Base-by-base conservation (phyloP, 371 early-diverging fungal genomes). In the Apophysomyces trapeziformis region DNA sequence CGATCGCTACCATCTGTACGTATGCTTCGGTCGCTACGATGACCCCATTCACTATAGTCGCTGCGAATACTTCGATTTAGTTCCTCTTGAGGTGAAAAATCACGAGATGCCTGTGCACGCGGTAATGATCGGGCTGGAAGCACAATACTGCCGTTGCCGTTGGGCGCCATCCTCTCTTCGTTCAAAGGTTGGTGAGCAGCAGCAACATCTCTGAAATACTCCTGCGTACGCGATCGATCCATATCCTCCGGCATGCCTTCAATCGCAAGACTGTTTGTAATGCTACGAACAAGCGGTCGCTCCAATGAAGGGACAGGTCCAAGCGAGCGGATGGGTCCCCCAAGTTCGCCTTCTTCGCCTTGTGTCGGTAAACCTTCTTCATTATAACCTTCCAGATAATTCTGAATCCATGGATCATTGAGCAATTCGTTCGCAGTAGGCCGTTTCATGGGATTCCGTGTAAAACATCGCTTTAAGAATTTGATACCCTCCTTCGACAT, bases 391-490 rank as follows among this genome's bases (percentile, higher is more conserved):
- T 83, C 73, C n/a, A 80, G 61, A 41, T 83, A 80, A 6, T 62
- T 70, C 21, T 64, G 67, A 14, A 96, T 82, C 95, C 95, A 96
- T 13, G 82, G 83, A 71, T 95, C 92, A 7, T 81, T 62, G 12
- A 95, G 72, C 16, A 96, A 70, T 63, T 93, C 92, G 5, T 79
- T 72, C 0, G 95, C 96, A 1, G 86, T 79, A 2, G 96, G 94
- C 1, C 96, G 90, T 58, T 88, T 80, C 11, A 74, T 76, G 0
- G 95, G 88, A 56, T 88, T 88, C 18, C 92, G 87, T 2, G 84
- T 87, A 74, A 96, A 94, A 71, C 96, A 95, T 61, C 84, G 74
- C 66, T 85, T 84, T 59, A 95, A 70, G 70, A 96, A 96, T 38
- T 88, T 90, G 70, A 92, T 86, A 16, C 93, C 92, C 5, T 68